Percentiles rank a stretch among this genome's conserved stretches.
phyloP scores from a whole-genome alignment of 202 grass and related monocot genomes.

The Cymbopogon flexuosus region DNA sequence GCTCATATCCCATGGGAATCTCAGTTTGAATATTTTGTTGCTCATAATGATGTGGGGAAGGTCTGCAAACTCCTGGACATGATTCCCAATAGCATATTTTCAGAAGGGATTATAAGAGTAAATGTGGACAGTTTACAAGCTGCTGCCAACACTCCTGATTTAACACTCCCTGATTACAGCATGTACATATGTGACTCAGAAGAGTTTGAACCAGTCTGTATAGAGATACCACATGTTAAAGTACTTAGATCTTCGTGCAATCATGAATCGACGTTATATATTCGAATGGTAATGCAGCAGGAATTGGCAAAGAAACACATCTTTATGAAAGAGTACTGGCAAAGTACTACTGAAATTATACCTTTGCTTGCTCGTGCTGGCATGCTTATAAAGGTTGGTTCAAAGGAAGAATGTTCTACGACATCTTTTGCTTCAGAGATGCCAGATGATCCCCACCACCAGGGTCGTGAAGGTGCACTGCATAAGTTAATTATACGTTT shows the following conservation, averaged over 20 bases:
- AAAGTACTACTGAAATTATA: slow-evolving; percentile 62
- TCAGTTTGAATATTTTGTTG: slow-evolving; percentile 72
- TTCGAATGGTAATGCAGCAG: slow-evolving; percentile 62
- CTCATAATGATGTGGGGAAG: slow-evolving; percentile 54
- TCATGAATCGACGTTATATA: slow-evolving; percentile 56
- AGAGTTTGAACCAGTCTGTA: slow-evolving; percentile 61
- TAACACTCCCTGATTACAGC: slow-evolving; percentile 42
- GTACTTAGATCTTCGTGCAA: slow-evolving; percentile 50
- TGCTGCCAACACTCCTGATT: slow-evolving; percentile 15
- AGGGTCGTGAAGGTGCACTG: slow-evolving; percentile 43
- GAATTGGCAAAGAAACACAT: slow-evolving; percentile 72
- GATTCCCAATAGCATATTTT: slow-evolving; percentile 57
- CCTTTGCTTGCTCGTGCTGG: slow-evolving; percentile 58
- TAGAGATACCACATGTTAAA: slow-evolving; percentile 74
- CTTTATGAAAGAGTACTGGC: slow-evolving; percentile 85
- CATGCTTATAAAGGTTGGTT: slow-evolving; percentile 41
- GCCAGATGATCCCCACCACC: slow-evolving; percentile 18
- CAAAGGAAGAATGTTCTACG: slow-evolving; percentile 11
- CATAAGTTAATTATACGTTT: slow-evolving; percentile 71
- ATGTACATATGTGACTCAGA: slow-evolving; percentile 69
- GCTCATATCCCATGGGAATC: slow-evolving; percentile 79
- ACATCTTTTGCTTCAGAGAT: slow-evolving; percentile 31
- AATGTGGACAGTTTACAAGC: slow-evolving; percentile 50
- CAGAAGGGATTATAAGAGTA: slow-evolving; percentile 67
- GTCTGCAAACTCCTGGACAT: slow-evolving; percentile 57